phyloP scores from a whole-genome alignment of 768 basidiomycete genomes.

The Tephrocybe rancida region DNA sequence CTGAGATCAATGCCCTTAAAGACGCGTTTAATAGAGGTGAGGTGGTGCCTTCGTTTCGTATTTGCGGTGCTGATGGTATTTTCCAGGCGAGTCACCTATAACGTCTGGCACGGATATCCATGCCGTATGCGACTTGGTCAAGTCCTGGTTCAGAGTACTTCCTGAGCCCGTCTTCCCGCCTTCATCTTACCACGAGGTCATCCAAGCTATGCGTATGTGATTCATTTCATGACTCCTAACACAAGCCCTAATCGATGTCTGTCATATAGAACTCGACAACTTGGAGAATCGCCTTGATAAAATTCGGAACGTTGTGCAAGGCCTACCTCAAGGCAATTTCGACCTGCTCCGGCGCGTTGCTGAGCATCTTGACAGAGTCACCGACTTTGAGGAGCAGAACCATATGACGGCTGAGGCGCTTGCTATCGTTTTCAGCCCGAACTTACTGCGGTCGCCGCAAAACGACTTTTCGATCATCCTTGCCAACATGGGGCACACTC shows the following conservation, averaged over 20 bases:
- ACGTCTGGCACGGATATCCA: slow-evolving; percentile 70
- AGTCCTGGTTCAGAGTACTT: slow-evolving; percentile 83
- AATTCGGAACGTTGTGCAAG: slow-evolving; percentile 69
- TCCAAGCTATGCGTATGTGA: slow-evolving; percentile 70
- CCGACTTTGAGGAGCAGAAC: slow-evolving; percentile 85
- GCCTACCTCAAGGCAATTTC: slow-evolving; percentile 73
- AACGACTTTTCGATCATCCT: slow-evolving; percentile 79
- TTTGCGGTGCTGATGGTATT: neutral
- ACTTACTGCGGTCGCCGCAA: slow-evolving; percentile 74
- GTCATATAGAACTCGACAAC: slow-evolving; percentile 65
- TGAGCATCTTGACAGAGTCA: slow-evolving; percentile 91
- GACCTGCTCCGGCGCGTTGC: slow-evolving; percentile 77
- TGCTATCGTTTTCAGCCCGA: slow-evolving; percentile 86
- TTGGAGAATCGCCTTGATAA: slow-evolving; percentile 64
- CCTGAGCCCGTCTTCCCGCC: slow-evolving; percentile 82
- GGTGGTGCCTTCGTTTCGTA: slow-evolving; percentile 1
- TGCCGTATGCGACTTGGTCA: slow-evolving; percentile 81
- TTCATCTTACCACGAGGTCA: slow-evolving; percentile 64
- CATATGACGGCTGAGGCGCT: slow-evolving; percentile 89
- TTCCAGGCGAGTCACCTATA: slow-evolving; percentile 61
- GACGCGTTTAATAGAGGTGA: slow-evolving; percentile 76
- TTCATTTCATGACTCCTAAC: no score
- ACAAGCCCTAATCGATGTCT: no score
- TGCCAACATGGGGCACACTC: slow-evolving; percentile 77
- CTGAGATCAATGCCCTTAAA: slow-evolving; percentile 68